These are phyloP conservation scores for Penicillium pulvis DNA, from an alignment of 495 filamentous ascomycete species.

Conservation along the genomic window DNA sequence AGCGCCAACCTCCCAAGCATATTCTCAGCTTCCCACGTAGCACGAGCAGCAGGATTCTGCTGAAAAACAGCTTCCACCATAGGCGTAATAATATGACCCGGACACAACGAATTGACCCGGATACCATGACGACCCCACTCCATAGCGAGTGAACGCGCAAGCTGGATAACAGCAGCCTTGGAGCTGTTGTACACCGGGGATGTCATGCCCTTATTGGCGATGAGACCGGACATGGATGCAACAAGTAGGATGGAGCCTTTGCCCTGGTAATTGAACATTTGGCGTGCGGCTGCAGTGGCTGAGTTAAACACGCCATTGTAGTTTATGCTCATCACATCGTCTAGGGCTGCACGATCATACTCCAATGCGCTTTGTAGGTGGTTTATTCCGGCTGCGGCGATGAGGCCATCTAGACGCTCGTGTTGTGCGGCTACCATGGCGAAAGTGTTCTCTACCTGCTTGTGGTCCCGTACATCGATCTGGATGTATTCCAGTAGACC, in stretches of 20 bases:
- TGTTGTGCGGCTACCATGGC: constrained; percentile 54
- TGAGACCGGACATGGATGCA: constrained; percentile 76
- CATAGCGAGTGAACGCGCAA: constrained; percentile 66
- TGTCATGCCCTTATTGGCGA: constrained; percentile 75
- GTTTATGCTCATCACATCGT: constrained; percentile 73
- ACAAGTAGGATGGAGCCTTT: constrained; percentile 72
- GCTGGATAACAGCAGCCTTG: constrained; percentile 70
- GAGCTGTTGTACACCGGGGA: constrained; percentile 69
- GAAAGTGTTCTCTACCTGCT: constrained; percentile 55
- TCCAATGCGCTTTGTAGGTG: constrained; percentile 71
- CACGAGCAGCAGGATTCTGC: constrained; percentile 58
- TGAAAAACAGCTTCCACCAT: constrained; percentile 71
- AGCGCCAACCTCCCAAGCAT: constrained; percentile 66
- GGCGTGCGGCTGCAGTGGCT: constrained; percentile 71
- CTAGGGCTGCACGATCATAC: constrained; percentile 62
- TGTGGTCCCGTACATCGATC: constrained; percentile 64
- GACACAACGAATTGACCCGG: constrained; percentile 66
- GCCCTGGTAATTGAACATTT: constrained; percentile 66
- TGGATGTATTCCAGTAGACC: constrained; percentile 62
- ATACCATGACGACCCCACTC: constrained; percentile 72
- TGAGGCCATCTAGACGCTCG: constrained; percentile 68
- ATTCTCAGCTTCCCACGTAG: constrained; percentile 67
- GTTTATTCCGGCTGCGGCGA: constrained; percentile 81
- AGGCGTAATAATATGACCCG: constrained; percentile 71
- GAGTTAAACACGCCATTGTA: constrained; percentile 78